Conservation (phyloP, 352 stramenopile genomes). For the Pythium grandisporangium region DNA sequence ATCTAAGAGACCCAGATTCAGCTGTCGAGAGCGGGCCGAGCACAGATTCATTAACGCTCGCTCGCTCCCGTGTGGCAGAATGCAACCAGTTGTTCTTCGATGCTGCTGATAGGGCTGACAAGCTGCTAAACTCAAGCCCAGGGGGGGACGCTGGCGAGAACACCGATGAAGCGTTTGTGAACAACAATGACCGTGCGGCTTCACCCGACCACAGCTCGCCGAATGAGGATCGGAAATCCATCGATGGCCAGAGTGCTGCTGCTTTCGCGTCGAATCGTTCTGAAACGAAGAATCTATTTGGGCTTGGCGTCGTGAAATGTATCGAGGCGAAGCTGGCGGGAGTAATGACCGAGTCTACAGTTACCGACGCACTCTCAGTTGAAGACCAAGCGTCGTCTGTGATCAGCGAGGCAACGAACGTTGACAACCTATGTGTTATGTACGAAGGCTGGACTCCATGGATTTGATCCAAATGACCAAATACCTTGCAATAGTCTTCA, state of each 20-base stretch:
- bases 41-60: no score
- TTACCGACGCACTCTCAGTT: conserved; percentile 33
- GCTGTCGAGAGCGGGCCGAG: no score
- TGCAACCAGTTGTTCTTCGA: not conserved
- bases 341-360: conserved; percentile 20
- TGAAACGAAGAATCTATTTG: conserved; percentile 44
- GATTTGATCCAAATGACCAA: conserved; percentile 73
- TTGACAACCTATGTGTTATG: conserved; percentile 83
- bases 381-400: conserved; percentile 75
- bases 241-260: no score
- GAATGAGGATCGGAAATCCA: no score
- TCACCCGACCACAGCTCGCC: no score
- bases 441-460: conserved; percentile 87
- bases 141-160: not conserved
- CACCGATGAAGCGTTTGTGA: not conserved
- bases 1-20: no score
- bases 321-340: conserved; percentile 74
- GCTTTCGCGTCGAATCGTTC: no score
- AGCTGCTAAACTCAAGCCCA: not conserved
- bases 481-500: no score
- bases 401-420: conserved; percentile 66
- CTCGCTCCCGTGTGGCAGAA: no score
- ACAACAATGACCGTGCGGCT: no score
- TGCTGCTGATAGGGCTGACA: conserved; percentile 1
- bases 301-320: conserved; percentile 54